Evolutionary conservation across 345 rosid genomes (phyloP), one percentile per base, ranked within the genome.

Genomic region (Pugionium cornutum): DNA sequence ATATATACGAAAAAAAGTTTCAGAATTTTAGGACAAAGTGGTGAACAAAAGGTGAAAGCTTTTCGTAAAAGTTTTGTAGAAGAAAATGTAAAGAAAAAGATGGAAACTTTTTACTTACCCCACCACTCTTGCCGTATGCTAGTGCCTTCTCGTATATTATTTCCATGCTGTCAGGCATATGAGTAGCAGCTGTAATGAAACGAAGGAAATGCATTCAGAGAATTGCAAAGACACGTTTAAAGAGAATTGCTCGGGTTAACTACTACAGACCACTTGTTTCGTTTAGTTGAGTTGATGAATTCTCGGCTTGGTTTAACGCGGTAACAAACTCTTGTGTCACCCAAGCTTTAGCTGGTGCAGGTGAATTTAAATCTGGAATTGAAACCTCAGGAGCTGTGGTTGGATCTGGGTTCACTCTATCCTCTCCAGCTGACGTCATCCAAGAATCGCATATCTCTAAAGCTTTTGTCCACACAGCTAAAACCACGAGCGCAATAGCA

Each of bases 151-250:
- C 87, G 66, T 83, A 85, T 68, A 85, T 79, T 59, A 76, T 76
- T 53, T 86, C 89, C 91, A 87, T 87, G 47, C 89, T 86, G 68
- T 89, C 88, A 47, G 94, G 94, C 89, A 89, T 87, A 74, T 82
- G 78, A 37, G 83, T 77, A 59, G 80, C 59, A 60, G 82, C 94
- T 86, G 83, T 63, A 75, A 74, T 62, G 18, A 50, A 67, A 6
- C 28, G 10, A 58, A 66, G 71, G 67, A n/a, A 34, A 50, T 39
- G 58, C 43, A 29, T 33, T 58, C 4, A 81, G 46, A 27, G 39
- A 62, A 50, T 29, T 35, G 29, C 29, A 18, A 32, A 51, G 37
- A 50, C 46, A 42, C 52, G 75, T 40, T 35, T 37, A 37, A 18
- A 18, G 18, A 18, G 18, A 18, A 34, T 33, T 30, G 58, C 1